Evolutionary conservation across 2,329 filamentous ascomycete species (phyloP), one percentile per base, ranked within the genome.

Genomic region (Scedosporium dehoogii): DNA sequence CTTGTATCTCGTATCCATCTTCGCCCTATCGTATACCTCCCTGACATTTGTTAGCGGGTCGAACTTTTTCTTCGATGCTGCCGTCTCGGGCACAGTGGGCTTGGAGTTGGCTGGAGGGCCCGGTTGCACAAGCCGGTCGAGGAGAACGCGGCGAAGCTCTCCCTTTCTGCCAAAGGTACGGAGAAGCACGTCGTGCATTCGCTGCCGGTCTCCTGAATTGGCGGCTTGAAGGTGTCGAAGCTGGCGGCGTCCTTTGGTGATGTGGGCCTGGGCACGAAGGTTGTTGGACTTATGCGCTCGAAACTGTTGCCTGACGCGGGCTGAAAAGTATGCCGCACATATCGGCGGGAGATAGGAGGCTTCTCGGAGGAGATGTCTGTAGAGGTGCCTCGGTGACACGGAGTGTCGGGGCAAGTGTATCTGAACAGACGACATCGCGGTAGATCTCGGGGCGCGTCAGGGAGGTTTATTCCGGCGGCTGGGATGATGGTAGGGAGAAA

Each of bases 281-380:
- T 71, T 68, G 63, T 76, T 66, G 12, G 67, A 27, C 3, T 66
- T 70, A 64, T 78, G 72, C 3, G 71, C 70, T n/a, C 75, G 76
- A 67, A 85, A 86, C 41, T 77, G 76, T 6, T 67, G 64, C 59
- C 73, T 72, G 56, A 86, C 79, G 41, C 74, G 74, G 6, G 72
- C 67, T 56, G 73, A 69, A 61, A 82, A 72, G 61, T 74, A 78
- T 2, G 73, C 70, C 46, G 78, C 78, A 63, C 81, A 81, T 46
- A 79, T 71, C 2, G 76, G 75, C 1, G 84, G 83, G 2, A 87
- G 79, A 68, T 88, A 88, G 29, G 81, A 79, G 46, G 78, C 75
- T 73, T 86, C 83, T 64, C 85, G 83, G 42, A 87, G 80, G 23
- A 87, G 73, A 63, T 83, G 78, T 62, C 85, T 79, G 70, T 85